Conservation (phyloP, 1,284 basidiomycete genomes). For the Ceratobasidium papillatum region DNA sequence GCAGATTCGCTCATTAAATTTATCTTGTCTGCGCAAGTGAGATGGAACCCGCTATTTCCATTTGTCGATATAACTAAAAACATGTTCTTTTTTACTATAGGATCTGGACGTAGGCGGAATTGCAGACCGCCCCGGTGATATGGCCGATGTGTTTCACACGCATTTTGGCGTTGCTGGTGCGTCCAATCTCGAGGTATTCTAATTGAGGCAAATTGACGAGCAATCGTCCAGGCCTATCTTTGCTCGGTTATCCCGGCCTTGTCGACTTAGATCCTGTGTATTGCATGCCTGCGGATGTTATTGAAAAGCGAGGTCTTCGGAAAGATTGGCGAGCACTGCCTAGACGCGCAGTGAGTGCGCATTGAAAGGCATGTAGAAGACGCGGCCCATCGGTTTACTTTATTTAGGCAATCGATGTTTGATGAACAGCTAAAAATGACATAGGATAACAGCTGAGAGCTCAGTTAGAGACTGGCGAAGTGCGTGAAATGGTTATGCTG, state of each 20-base stretch:
- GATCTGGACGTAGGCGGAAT: conserved; percentile 93
- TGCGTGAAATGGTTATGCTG: too few relatives aligned
- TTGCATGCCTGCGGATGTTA: conserved; percentile 89
- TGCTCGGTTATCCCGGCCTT: conserved; percentile 88
- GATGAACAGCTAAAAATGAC: background rate
- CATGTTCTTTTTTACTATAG: conserved; percentile 54
- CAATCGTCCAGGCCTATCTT: conserved; percentile 71
- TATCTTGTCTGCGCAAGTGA: conserved; percentile 88
- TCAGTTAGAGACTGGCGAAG: too few relatives aligned
- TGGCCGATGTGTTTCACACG: conserved; percentile 97
- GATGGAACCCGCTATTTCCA: conserved; percentile 45
- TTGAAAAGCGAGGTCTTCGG: conserved; percentile 69
- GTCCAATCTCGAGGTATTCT: conserved; percentile 46
- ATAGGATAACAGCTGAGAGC: background rate
- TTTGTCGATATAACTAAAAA: conserved; percentile 9
- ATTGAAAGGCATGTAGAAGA: conserved; percentile 1
- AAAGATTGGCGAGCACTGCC: conserved; percentile 74
- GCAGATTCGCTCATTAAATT: conserved; percentile 80
- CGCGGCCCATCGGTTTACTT: background rate
- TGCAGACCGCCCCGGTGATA: conserved; percentile 91
- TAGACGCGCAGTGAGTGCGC: conserved; percentile 45
- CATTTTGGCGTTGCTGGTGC: conserved; percentile 89
- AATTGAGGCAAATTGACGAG: background rate
- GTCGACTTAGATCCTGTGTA: conserved; percentile 92
- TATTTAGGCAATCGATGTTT: conserved; percentile 1